Percentiles rank a stretch among this genome's conserved stretches.
These are phyloP conservation scores for Cercospora zeae-maydis DNA, from an alignment of 2,329 filamentous ascomycete genomes.

Conservation along the genomic window DNA sequence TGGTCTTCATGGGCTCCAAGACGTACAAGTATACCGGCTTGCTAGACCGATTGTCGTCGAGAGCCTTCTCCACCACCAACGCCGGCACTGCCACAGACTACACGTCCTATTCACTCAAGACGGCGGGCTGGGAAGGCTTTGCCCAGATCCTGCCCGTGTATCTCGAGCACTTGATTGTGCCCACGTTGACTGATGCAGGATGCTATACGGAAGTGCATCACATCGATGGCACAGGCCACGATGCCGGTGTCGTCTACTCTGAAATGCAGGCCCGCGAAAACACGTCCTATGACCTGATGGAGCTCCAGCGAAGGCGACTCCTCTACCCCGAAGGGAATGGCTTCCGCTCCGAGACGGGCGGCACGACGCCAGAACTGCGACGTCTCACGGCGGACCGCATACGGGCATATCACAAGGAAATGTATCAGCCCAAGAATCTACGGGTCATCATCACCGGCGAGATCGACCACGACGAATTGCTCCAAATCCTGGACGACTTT, in stretches of 20 bases:
- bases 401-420: conserved; percentile 87
- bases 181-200: conserved; percentile 85
- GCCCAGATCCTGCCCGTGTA: conserved; percentile 92
- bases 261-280: conserved; percentile 98
- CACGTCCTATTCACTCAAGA: conserved; percentile 92
- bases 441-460: conserved; percentile 91
- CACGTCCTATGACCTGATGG: conserved; percentile 78
- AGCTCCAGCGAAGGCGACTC: conserved; percentile 72
- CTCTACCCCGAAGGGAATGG: conserved; percentile 86
- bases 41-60: conserved; percentile 86
- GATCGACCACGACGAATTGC: conserved; percentile 74
- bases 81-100: conserved; percentile 97
- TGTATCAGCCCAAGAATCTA: conserved; percentile 97
- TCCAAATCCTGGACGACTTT: conserved; percentile 80
- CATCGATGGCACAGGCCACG: conserved; percentile 86
- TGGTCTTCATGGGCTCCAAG: conserved; percentile 69
- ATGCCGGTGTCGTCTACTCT: conserved; percentile 85
- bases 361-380: conserved; percentile 88
- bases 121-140: conserved; percentile 95
- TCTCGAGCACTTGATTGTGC: conserved; percentile 86
- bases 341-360: conserved; percentile 96
- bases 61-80: conserved; percentile 91
- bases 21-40: conserved; percentile 94
- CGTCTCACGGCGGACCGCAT: conserved; percentile 85
- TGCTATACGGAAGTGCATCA: conserved; percentile 97